A percentile compares a stretch with the other conserved stretches of the same genome.
Evolutionary conservation across 176 grass and related monocot species (phyloP).

Genomic region (Oryza longistaminata): DNA sequence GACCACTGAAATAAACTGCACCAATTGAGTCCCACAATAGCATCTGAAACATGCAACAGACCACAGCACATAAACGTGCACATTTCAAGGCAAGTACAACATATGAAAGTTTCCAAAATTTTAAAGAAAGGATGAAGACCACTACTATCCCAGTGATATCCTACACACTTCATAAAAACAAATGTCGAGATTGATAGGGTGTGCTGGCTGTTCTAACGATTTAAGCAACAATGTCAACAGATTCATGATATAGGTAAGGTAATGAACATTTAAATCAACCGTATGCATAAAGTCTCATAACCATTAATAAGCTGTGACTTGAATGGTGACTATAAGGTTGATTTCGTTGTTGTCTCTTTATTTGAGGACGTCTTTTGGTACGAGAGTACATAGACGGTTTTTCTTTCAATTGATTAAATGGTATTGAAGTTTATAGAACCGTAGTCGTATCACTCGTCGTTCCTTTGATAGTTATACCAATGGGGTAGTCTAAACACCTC

Average conservation of each 20-base stretch:
- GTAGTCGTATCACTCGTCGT: too few species aligned
- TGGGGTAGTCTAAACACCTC: too few species aligned
- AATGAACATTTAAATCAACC: neutral
- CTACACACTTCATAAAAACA: neutral
- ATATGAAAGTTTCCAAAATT: constrained; percentile 6
- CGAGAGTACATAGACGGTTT: too few species aligned
- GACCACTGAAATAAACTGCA: constrained; percentile 38
- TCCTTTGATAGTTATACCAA: too few species aligned
- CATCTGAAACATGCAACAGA: constrained; percentile 55
- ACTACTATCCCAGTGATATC: neutral
- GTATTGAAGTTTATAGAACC: too few species aligned
- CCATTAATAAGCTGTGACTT: too few species aligned
- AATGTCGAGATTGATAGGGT: neutral
- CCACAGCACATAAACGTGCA: neutral
- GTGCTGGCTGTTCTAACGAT: neutral
- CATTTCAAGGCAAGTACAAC: neutral
- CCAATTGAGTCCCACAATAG: constrained; percentile 61
- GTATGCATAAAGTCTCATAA: too few species aligned
- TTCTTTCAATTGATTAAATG: too few species aligned
- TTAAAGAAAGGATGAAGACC: neutral
- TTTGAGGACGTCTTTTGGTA: too few species aligned
- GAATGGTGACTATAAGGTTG: too few species aligned
- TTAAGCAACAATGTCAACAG: constrained; percentile 20
- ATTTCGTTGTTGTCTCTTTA: too few species aligned
- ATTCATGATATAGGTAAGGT: constrained; percentile 1